These are phyloP conservation scores for Haemoproteus tartakovskyi DNA, from an alignment of 169 alveolate species.

Conservation along the genomic window DNA sequence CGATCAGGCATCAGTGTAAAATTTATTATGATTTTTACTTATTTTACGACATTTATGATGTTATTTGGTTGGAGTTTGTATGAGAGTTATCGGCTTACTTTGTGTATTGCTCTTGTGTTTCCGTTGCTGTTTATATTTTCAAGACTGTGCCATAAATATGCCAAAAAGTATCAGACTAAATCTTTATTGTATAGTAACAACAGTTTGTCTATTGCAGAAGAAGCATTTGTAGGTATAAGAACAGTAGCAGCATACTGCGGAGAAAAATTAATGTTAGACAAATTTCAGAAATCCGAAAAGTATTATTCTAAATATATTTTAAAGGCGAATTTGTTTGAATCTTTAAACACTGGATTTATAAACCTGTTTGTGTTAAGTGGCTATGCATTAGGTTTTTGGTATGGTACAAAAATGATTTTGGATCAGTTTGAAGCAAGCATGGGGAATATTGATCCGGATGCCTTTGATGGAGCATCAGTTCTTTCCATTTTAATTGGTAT, in stretches of 20 bases:
- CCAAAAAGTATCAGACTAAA: constrained; percentile 18
- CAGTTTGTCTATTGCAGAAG: constrained; percentile 67
- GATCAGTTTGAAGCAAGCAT: not conserved
- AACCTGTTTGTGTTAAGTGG: constrained; percentile 46
- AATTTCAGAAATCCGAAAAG: constrained; percentile 49
- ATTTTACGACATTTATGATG: constrained; percentile 58
- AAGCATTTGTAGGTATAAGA: constrained; percentile 63
- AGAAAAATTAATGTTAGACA: constrained; percentile 38
- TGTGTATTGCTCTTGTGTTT: constrained; percentile 24
- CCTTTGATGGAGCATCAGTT: constrained; percentile 56
- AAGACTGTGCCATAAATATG: constrained; percentile 26
- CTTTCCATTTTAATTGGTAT: constrained; percentile 69
- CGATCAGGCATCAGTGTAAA: constrained; percentile 64
- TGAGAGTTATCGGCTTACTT: constrained; percentile 53
- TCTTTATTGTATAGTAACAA: constrained; percentile 52
- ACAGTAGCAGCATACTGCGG: constrained; percentile 68
- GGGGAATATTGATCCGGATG: not conserved
- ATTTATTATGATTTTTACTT: constrained; percentile 61
- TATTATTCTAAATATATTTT: constrained; percentile 36
- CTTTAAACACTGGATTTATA: constrained; percentile 54
- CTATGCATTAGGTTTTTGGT: constrained; percentile 71
- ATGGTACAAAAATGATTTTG: constrained; percentile 63
- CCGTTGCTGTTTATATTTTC: constrained; percentile 58
- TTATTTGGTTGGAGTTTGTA: constrained; percentile 34
- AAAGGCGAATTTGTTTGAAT: constrained; percentile 42